These are phyloP conservation scores for Kodamaea derodonti DNA, from an alignment of 1,139 yeast species.

Conservation along the genomic window DNA sequence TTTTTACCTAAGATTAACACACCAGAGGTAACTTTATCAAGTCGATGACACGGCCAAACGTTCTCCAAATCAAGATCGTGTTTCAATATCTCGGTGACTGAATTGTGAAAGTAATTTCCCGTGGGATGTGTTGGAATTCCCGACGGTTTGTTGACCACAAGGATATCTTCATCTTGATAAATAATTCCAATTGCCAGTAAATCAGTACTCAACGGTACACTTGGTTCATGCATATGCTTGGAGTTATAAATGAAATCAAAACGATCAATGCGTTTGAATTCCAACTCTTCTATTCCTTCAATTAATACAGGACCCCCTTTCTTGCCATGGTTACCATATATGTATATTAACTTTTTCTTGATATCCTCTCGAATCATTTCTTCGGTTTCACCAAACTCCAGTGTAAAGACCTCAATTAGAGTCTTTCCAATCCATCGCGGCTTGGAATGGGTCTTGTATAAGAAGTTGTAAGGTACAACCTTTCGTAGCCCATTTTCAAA, in stretches of 20 bases:
- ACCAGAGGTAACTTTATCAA: conserved; percentile 77
- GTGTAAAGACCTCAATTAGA: conserved; percentile 36
- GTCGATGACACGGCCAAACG: conserved; percentile 60
- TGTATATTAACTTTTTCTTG: conserved; percentile 21
- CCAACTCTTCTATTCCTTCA: conserved; percentile 22
- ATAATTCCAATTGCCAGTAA: conserved; percentile 21
- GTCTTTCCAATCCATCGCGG: conserved; percentile 48
- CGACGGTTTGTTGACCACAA: conserved; percentile 69
- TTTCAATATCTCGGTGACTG: conserved; percentile 57
- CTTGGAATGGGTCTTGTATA: conserved; percentile 40
- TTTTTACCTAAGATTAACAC: conserved; percentile 57
- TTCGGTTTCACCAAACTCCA: conserved; percentile 42
- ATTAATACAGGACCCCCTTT: conserved; percentile 15
- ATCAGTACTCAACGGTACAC: conserved; percentile 23
- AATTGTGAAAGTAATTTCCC: conserved; percentile 58
- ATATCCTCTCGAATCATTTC: conserved; percentile 24
- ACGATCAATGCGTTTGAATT: conserved; percentile 25
- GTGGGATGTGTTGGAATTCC: conserved; percentile 84
- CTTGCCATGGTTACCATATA: conserved; percentile 25
- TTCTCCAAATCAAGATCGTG: conserved; percentile 28
- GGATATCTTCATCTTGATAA: conserved; percentile 41
- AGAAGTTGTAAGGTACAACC: conserved; percentile 44
- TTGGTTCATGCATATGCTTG: conserved; percentile 64
- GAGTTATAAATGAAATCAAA: conserved; percentile 49
- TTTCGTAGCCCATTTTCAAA: conserved; percentile 41